Percentiles rank a stretch among this genome's conserved stretches.
Conservation (phyloP, 768 basidiomycete species). For the Fomitopsis pulvina region DNA sequence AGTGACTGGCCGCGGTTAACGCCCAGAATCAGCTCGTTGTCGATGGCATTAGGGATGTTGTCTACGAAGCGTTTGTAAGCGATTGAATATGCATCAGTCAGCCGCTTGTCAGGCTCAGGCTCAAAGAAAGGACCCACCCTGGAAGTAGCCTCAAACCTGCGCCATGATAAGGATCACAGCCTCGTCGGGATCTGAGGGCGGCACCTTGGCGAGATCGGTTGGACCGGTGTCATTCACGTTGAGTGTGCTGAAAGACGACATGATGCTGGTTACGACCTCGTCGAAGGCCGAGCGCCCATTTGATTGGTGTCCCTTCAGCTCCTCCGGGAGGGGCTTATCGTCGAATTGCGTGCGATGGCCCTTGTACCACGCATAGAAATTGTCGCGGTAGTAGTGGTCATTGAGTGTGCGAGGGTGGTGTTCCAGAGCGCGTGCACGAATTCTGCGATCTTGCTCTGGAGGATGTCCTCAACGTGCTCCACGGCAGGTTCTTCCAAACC, state of each 20-base stretch:
- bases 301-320: not conserved
- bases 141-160: constrained; percentile 65
- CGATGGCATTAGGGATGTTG: constrained; percentile 36
- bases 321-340: not conserved
- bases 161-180: constrained; percentile 63
- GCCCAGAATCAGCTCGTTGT: constrained; percentile 48
- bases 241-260: constrained; percentile 20
- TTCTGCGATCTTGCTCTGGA: constrained; percentile 8
- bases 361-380: constrained; percentile 46
- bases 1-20: constrained; percentile 38
- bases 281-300: not conserved
- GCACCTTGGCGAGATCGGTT: constrained; percentile 41
- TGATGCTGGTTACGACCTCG: constrained; percentile 25
- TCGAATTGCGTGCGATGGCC: constrained; percentile 13
- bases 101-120: not conserved
- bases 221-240: constrained; percentile 33
- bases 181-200: constrained; percentile 46
- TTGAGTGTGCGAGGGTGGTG: constrained; percentile 20
- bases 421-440: constrained; percentile 31
- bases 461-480: constrained; percentile 8
- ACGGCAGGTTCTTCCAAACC: constrained; percentile 14
- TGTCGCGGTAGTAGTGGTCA: constrained; percentile 28
- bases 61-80: constrained; percentile 42
- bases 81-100: constrained; percentile 18
- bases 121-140: constrained; percentile 37